Evolutionary conservation across 495 filamentous ascomycete genomes (phyloP).

Genomic region (Trichoderma orchidacearum): DNA sequence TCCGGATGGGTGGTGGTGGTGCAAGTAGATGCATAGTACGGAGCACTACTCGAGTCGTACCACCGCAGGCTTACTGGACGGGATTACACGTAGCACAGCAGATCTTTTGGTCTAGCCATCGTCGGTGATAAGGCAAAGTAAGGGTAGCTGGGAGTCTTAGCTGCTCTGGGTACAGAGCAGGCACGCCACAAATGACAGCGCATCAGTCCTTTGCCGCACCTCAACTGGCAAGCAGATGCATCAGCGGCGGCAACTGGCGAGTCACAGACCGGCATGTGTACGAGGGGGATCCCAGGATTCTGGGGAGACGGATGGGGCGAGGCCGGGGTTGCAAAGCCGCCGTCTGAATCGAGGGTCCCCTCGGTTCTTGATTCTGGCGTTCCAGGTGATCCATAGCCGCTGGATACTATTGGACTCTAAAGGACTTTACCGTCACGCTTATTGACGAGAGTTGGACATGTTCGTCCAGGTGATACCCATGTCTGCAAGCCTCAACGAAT

Average conservation of each 20-base stretch:
- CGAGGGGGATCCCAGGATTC: neutral
- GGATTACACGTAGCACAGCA: neutral
- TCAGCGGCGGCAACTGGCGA: neutral
- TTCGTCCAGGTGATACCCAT: neutral
- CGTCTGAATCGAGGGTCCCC: neutral
- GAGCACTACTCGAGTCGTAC: no score
- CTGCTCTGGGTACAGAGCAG: neutral
- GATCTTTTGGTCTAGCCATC: neutral
- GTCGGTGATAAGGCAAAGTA: slow-evolving; percentile 1
- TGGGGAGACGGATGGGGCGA: neutral
- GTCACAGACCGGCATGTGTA: neutral
- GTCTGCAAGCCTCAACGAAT: neutral
- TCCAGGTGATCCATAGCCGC: neutral
- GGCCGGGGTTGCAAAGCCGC: neutral
- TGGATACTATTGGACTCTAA: neutral
- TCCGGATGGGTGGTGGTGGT: no score
- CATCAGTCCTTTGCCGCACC: neutral
- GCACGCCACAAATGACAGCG: slow-evolving; percentile 1
- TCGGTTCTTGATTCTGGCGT: neutral
- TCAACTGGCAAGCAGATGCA: neutral
- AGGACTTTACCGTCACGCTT: neutral
- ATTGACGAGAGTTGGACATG: neutral
- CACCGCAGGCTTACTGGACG: no score
- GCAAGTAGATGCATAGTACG: no score
- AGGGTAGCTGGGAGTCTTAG: neutral